Percentiles rank a stretch among this genome's conserved stretches.
phyloP scores from a whole-genome alignment of 495 filamentous ascomycete genomes.

The Penicillium salamii region DNA sequence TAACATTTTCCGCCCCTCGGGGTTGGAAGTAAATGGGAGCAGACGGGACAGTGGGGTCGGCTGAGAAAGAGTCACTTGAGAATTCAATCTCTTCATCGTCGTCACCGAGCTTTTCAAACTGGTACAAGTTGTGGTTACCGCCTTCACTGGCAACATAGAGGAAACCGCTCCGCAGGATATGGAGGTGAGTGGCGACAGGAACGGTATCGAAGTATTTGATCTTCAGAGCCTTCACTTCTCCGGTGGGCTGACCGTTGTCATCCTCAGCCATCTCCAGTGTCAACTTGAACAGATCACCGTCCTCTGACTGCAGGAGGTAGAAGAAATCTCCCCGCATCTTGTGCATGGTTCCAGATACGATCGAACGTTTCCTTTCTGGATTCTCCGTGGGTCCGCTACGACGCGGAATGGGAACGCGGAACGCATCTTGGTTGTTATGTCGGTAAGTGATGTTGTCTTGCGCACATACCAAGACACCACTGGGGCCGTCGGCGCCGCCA shows the following conservation, averaged over 20 bases:
- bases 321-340: constrained; percentile 97
- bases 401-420: constrained; percentile 85
- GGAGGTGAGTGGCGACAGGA: constrained; percentile 77
- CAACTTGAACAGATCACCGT: constrained; percentile 96
- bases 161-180: constrained; percentile 94
- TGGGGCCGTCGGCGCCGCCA: constrained; percentile 88
- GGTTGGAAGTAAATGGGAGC: constrained; percentile 81
- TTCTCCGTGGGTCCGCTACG: constrained; percentile 85
- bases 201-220: constrained; percentile 99
- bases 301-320: constrained; percentile 91
- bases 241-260: constrained; percentile 69
- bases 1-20: constrained; percentile 74
- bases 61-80: constrained; percentile 75
- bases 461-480: constrained; percentile 90
- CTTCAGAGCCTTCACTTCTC: constrained; percentile 76
- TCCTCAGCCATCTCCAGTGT: constrained; percentile 89
- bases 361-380: constrained; percentile 80
- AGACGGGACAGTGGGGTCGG: constrained; percentile 65
- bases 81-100: constrained; percentile 87
- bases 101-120: constrained; percentile 97
- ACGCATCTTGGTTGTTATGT: constrained; percentile 85
- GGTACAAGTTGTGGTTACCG: constrained; percentile 92
- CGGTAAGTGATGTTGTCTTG: constrained; percentile 94
- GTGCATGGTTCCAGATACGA: constrained; percentile 91
- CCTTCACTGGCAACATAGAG: constrained; percentile 89